These are phyloP conservation scores for Puccinia novopanici DNA, from an alignment of 1,284 basidiomycete genomes.

Conservation along the genomic window DNA sequence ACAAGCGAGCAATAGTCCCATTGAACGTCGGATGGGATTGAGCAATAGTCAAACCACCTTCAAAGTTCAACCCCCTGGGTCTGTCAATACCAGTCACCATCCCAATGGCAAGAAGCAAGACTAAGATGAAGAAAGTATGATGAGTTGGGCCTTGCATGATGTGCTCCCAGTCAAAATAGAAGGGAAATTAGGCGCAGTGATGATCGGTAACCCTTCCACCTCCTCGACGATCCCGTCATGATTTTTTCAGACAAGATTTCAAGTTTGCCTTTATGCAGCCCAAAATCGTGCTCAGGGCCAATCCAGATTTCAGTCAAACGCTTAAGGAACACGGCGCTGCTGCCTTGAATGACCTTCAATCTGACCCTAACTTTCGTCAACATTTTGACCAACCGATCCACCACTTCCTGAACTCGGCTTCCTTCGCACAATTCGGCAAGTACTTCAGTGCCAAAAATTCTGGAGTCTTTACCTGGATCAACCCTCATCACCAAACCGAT, in stretches of 20 bases:
- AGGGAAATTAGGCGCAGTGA: slow-evolving; percentile 27
- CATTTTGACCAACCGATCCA: slow-evolving; percentile 20
- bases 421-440: slow-evolving; percentile 35
- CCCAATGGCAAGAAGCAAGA: not conserved
- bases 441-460: slow-evolving; percentile 32
- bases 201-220: slow-evolving; percentile 13
- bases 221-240: slow-evolving; percentile 67
- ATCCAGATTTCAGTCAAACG: slow-evolving; percentile 71
- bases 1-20: slow-evolving; percentile 55
- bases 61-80: slow-evolving; percentile 39
- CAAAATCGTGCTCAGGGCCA: slow-evolving; percentile 71
- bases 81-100: slow-evolving; percentile 13
- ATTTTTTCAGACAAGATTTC: no score
- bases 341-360: slow-evolving; percentile 66
- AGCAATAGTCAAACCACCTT: slow-evolving; percentile 50
- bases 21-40: slow-evolving; percentile 36
- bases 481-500: slow-evolving; percentile 54
- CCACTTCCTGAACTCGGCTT: slow-evolving; percentile 9
- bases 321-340: slow-evolving; percentile 70
- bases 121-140: slow-evolving; percentile 19
- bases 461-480: not conserved
- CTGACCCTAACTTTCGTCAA: slow-evolving; percentile 50
- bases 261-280: slow-evolving; percentile 71
- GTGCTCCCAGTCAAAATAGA: slow-evolving; percentile 43
- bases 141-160: slow-evolving; percentile 18